Evolutionary conservation across 106 monocot genomes (phyloP).

Genomic region (Platanthera guangdongensis): DNA sequence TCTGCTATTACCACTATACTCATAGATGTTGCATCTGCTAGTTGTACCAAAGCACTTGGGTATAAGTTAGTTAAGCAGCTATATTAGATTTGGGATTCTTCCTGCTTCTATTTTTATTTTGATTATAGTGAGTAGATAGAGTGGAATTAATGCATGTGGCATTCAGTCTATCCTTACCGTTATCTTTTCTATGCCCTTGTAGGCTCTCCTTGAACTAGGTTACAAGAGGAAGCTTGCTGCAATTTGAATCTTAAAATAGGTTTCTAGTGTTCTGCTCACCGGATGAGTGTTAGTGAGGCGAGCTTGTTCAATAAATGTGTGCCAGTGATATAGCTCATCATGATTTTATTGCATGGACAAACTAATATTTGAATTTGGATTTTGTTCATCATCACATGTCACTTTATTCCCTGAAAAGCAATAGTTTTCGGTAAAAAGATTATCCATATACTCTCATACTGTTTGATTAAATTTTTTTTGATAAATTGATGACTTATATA

Average conservation of each 20-base stretch:
- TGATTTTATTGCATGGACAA: not conserved
- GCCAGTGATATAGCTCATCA: not conserved
- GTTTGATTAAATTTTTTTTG: no score
- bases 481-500: no score
- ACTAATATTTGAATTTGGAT: no score
- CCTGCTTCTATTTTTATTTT: not conserved
- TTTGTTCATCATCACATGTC: no score
- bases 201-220: not conserved
- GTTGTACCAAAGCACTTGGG: not conserved
- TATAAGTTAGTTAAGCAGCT: not conserved
- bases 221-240: not conserved
- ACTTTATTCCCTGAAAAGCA: no score
- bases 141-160: not conserved
- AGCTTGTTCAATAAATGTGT: not conserved
- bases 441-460: no score
- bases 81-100: constrained; percentile 1
- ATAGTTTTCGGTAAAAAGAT: no score
- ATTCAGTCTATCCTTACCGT: not conserved
- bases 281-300: not conserved
- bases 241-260: not conserved
- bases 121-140: not conserved
- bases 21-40: not conserved
- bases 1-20: not conserved
- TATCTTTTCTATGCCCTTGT: not conserved
- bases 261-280: not conserved